Evolutionary conservation across 1,284 basidiomycete genomes (phyloP).

Genomic region (Fomitopsis palustris): DNA sequence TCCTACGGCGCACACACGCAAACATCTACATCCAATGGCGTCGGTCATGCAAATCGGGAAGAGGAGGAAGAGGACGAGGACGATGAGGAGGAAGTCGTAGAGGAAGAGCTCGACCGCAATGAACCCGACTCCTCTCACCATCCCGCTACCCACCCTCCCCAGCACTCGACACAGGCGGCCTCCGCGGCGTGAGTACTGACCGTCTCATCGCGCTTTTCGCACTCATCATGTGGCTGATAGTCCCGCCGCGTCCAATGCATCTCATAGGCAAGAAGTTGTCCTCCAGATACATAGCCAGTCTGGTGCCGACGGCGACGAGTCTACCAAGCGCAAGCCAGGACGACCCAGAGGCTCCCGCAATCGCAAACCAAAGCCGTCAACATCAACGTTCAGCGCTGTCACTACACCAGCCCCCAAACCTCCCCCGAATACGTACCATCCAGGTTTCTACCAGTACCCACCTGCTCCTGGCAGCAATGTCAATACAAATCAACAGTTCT

Average conservation of each 20-base stretch:
- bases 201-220: constrained; percentile 8
- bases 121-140: constrained; percentile 23
- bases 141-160: constrained; percentile 27
- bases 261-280: constrained; percentile 10
- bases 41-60: constrained; percentile 23
- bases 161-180: constrained; percentile 21
- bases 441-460: constrained; percentile 33
- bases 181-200: constrained; percentile 30
- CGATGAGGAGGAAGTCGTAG: constrained; percentile 64
- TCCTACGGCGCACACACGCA: constrained; percentile 25
- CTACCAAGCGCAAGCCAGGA: constrained; percentile 63
- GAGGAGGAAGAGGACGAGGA: constrained; percentile 64
- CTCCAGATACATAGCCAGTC: constrained; percentile 1
- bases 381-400: constrained; percentile 16
- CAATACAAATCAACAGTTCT: constrained; percentile 70
- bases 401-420: constrained; percentile 22
- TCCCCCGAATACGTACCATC: constrained; percentile 43
- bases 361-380: constrained; percentile 40
- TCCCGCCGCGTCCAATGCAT: constrained; percentile 16
- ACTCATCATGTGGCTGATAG: constrained; percentile 15
- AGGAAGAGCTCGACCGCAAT: constrained; percentile 57
- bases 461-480: constrained; percentile 38
- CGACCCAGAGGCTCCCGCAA: constrained; percentile 76
- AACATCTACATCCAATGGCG: constrained; percentile 23
- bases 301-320: constrained; percentile 24